A percentile compares a stretch with the other conserved stretches of the same genome.
Evolutionary conservation across 169 alveolate genomes (phyloP).

Genomic region (Cryptosporidium canis): DNA sequence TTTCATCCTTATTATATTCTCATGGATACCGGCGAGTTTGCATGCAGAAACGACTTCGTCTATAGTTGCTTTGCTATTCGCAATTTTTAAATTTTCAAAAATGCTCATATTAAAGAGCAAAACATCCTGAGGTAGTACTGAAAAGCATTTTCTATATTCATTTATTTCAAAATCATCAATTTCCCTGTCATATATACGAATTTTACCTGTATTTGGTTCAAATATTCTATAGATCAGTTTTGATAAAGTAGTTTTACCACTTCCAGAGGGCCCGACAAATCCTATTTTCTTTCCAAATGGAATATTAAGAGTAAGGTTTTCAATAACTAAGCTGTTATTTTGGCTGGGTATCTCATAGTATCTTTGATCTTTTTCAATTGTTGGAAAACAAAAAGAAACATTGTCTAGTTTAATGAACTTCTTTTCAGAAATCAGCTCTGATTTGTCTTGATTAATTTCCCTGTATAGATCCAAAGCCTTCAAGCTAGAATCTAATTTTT

Average conservation of each 20-base stretch:
- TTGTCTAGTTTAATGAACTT: conserved; percentile 75
- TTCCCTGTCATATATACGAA: conserved; percentile 86
- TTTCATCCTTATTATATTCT: conserved; percentile 84
- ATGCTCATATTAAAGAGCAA: conserved; percentile 88
- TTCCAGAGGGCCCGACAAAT: conserved; percentile 93
- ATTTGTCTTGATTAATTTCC: background rate
- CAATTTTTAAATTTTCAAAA: conserved; percentile 89
- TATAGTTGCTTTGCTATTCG: conserved; percentile 84
- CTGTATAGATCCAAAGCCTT: background rate
- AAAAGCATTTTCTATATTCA: conserved; percentile 78
- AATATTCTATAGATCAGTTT: conserved; percentile 92
- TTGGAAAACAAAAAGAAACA: conserved; percentile 77
- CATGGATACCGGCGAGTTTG: conserved; percentile 87
- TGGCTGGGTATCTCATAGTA: conserved; percentile 11
- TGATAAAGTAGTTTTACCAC: conserved; percentile 94
- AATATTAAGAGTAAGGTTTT: conserved; percentile 74
- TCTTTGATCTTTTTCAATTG: background rate
- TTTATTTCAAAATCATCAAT: conserved; percentile 84
- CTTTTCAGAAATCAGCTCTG: background rate
- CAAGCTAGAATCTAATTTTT: background rate
- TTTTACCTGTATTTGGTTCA: conserved; percentile 85
- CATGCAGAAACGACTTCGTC: conserved; percentile 85
- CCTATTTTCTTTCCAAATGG: conserved; percentile 84
- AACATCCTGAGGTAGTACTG: conserved; percentile 91
- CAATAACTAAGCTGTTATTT: conserved; percentile 10